Base-by-base conservation (phyloP, 2,329 filamentous ascomycete species). In the Apiospora hydei region DNA sequence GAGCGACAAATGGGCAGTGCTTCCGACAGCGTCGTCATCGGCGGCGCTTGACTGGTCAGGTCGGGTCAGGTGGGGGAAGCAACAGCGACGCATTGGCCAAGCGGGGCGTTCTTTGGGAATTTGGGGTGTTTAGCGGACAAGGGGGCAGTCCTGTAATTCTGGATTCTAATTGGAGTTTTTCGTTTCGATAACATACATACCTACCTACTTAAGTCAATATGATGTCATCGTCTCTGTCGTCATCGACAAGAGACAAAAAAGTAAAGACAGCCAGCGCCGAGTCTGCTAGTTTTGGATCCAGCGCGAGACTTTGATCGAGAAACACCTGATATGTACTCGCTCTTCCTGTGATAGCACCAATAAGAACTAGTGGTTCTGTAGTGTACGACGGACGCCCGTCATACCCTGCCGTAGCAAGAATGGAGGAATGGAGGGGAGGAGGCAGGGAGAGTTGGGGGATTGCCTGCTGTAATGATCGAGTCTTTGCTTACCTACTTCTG, bases 41-140 rank as follows among this genome's bases (percentile, higher is more conserved):
- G 34, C 41, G 18, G 34, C 18, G 53, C 53, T 38, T 61, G 16
- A 61, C 26, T 16, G 53, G 53, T 16, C 16, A 61, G 53, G 53
- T 18, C 26, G 8, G 53, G 53, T 38, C 16, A 61, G 53, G 53
- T 18, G 51, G 53, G 53, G 30, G 16, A 16, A 61, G 53, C 53
- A 38, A 61, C 38, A 61, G 53, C 53, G 53, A 61, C 13, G 53
- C 53, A 61, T 38, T 61, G 53, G 34, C 34, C 57, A 64, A 64
- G 57, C 57, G 57, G 57, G 57, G 57, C 41, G 57, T 64, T 64
- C 57, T 64, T 64, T 64, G 30, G 57, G 57, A 64, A 41, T 64
- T 64, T 64, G 2, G 30, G 57, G 34, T 49, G 46, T 49, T n/a
- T 49, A 49, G 46, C 21, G 21, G 46, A 3, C 21, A n/a, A n/a